phyloP scores from a whole-genome alignment of 192 early-diverging fungal species.

The Pilaira anomala region DNA sequence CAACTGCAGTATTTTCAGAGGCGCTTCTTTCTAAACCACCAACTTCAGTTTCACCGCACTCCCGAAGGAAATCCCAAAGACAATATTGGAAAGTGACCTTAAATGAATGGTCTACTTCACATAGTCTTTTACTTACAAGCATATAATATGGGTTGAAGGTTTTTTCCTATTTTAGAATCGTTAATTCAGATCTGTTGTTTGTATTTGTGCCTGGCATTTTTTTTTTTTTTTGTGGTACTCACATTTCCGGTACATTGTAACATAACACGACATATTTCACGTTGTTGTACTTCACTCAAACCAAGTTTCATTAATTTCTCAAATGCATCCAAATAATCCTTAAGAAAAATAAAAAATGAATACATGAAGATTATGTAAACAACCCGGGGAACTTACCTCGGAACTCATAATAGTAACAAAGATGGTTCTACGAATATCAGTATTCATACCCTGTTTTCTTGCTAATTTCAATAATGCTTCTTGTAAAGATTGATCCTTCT shows the following conservation, averaged over 20 bases:
- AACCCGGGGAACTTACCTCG: conserved; percentile 52
- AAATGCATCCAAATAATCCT: conserved; percentile 92
- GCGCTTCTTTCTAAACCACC: conserved; percentile 62
- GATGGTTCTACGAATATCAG: conserved; percentile 87
- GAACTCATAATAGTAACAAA: conserved; percentile 91
- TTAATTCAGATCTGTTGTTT: too few species aligned
- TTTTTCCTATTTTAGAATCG: conserved; percentile 55
- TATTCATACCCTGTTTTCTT: conserved; percentile 91
- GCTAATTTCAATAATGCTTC: conserved; percentile 77
- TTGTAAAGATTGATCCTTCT: conserved; percentile 41
- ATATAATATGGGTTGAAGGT: conserved; percentile 94
- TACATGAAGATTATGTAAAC: background rate
- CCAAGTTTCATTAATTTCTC: conserved; percentile 80
- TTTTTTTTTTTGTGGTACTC: conserved; percentile 22
- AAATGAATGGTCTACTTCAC: conserved; percentile 71
- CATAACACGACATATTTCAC: conserved; percentile 91
- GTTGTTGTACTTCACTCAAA: conserved; percentile 89
- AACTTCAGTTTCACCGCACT: conserved; percentile 75
- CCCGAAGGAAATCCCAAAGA: conserved; percentile 93
- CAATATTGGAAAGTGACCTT: conserved; percentile 92
- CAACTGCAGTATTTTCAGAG: conserved; percentile 33
- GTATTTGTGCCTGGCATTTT: background rate
- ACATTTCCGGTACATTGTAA: conserved; percentile 85
- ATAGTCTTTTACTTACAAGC: conserved; percentile 79
- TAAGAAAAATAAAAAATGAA: background rate